Percentiles rank a stretch among this genome's conserved stretches.
Evolutionary conservation across 306 rosid species (phyloP).

Genomic region (Abrus precatorius): DNA sequence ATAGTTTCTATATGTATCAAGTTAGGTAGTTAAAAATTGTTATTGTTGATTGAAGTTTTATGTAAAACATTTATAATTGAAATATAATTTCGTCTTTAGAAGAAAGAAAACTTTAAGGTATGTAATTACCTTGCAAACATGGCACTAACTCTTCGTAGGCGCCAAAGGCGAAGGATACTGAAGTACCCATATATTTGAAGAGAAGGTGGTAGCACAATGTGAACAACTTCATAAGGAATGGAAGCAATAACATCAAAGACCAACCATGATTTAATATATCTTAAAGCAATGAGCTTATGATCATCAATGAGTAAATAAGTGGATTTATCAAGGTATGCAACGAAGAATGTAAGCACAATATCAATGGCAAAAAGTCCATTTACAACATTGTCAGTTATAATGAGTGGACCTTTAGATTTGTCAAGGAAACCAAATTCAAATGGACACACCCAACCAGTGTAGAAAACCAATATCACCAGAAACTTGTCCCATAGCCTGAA

Average conservation of each 20-base stretch:
- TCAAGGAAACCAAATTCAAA: conserved; percentile 82
- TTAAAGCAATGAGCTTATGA: conserved; percentile 66
- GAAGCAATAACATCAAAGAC: conserved; percentile 69
- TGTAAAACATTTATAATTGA: background rate
- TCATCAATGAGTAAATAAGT: conserved; percentile 64
- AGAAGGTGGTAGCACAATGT: conserved; percentile 51
- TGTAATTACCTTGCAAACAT: conserved; percentile 73
- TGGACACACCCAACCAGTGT: conserved; percentile 84
- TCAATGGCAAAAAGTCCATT: conserved; percentile 71
- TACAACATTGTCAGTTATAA: conserved; percentile 64
- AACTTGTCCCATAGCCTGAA: conserved; percentile 74
- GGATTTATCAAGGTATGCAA: conserved; percentile 74
- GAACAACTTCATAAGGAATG: conserved; percentile 69
- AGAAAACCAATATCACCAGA: conserved; percentile 65
- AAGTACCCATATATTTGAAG: conserved; percentile 64
- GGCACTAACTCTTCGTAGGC: conserved; percentile 78
- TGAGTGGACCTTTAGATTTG: conserved; percentile 47
- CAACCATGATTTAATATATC: conserved; percentile 72
- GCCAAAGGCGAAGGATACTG: conserved; percentile 85
- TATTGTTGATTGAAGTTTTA: background rate
- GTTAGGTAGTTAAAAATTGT: no score
- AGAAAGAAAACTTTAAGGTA: background rate
- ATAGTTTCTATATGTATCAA: no score
- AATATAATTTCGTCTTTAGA: background rate
- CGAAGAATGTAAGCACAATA: conserved; percentile 75